A percentile compares a stretch with the other conserved stretches of the same genome.
Conservation (phyloP, 2,329 filamentous ascomycete genomes). For the Myotisia sp. region DNA sequence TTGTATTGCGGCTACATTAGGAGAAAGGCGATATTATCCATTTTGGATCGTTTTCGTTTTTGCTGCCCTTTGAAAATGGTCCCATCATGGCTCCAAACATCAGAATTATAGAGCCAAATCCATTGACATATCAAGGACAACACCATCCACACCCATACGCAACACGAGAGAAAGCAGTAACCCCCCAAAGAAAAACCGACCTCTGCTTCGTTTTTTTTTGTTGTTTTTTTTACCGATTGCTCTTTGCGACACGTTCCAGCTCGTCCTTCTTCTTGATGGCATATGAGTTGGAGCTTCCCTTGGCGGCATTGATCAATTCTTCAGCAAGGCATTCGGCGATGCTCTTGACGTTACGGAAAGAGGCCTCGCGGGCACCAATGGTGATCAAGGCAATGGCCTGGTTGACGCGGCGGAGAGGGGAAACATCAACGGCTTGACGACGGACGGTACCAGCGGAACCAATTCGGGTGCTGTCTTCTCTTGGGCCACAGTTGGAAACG, state of each 20-base stretch:
- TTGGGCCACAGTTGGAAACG: constrained; percentile 99
- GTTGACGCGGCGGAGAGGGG: constrained; percentile 98
- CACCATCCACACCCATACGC: constrained; percentile 22
- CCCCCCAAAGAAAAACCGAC: constrained; percentile 24
- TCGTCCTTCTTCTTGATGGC: constrained; percentile 99
- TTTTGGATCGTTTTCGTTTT: constrained; percentile 10
- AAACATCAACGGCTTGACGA: constrained; percentile 99
- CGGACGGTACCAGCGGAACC: constrained; percentile 98
- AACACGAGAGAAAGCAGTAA: constrained; percentile 5
- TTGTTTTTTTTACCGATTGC: constrained; percentile 76
- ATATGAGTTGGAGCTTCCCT: constrained; percentile 99
- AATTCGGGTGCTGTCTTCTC: constrained; percentile 99
- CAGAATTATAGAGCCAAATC: constrained; percentile 15
- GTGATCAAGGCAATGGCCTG: constrained; percentile 98
- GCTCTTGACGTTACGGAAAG: constrained; percentile 99
- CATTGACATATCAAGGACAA: constrained; percentile 9
- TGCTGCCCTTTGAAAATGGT: constrained; percentile 6
- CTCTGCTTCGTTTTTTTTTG: constrained; percentile 17
- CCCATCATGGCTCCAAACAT: constrained; percentile 1
- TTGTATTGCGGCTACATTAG: constrained; percentile 12
- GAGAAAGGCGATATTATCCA: constrained; percentile 11
- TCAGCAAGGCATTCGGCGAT: constrained; percentile 99
- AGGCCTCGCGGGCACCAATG: constrained; percentile 94
- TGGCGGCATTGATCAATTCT: constrained; percentile 99
- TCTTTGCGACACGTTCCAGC: constrained; percentile 99